phyloP scores from a whole-genome alignment of 768 basidiomycete genomes.

The Agaricus blazei region DNA sequence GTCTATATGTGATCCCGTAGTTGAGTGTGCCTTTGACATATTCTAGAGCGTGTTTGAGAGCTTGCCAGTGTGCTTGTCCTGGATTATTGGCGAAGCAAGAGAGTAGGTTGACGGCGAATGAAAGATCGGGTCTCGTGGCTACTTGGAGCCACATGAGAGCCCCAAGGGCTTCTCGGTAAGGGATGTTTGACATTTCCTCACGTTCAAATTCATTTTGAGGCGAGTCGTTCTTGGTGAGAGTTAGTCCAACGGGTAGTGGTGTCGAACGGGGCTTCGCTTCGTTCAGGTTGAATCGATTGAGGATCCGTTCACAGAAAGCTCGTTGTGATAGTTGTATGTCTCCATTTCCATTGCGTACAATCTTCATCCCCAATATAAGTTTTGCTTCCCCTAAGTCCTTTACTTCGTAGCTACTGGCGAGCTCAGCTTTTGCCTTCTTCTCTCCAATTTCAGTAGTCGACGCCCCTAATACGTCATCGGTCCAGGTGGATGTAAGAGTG shows the following conservation, averaged over 20 bases:
- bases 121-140: slow-evolving; percentile 19
- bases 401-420: slow-evolving; percentile 2
- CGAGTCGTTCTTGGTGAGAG: background rate
- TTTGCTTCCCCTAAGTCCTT: slow-evolving; percentile 11
- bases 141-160: slow-evolving; percentile 19
- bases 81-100: slow-evolving; percentile 10
- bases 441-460: too few species aligned
- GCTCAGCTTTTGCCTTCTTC: too few species aligned
- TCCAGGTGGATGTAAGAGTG: slow-evolving; percentile 4
- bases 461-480: background rate
- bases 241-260: slow-evolving; percentile 3
- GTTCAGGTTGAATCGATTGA: slow-evolving; percentile 8
- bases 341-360: background rate
- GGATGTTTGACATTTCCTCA: background rate
- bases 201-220: background rate
- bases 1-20: background rate
- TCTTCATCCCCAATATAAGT: slow-evolving; percentile 10
- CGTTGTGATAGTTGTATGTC: slow-evolving; percentile 1
- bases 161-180: slow-evolving; percentile 15
- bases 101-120: slow-evolving; percentile 35
- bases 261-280: slow-evolving; percentile 9
- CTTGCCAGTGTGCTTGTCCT: slow-evolving; percentile 10
- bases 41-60: background rate
- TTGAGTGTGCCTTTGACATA: background rate
- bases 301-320: slow-evolving; percentile 4